Conservation (phyloP, 345 rosid species). For the Microcos paniculata region DNA sequence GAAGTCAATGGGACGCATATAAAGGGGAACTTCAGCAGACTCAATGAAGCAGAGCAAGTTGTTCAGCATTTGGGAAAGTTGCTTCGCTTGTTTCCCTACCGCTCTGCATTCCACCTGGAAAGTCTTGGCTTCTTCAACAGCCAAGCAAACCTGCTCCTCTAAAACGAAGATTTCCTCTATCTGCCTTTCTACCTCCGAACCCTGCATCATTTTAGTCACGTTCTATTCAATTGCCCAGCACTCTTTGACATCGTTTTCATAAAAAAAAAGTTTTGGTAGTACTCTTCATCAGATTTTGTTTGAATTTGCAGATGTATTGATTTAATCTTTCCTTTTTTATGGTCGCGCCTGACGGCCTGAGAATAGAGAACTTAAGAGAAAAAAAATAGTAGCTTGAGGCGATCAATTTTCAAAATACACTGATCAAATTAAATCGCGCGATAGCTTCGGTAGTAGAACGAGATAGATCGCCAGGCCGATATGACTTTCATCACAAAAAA, state of each 20-base stretch:
- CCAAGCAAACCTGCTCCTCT: slow-evolving; percentile 47
- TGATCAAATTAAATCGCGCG: too few relatives aligned
- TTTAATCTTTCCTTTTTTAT: neutral
- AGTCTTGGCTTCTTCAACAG: slow-evolving; percentile 50
- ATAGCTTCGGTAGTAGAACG: too few relatives aligned
- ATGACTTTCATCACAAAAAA: too few relatives aligned
- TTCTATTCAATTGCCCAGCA: neutral
- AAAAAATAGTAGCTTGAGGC: too few relatives aligned
- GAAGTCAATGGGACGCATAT: slow-evolving; percentile 69
- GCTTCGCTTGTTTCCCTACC: slow-evolving; percentile 42
- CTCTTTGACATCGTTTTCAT: neutral
- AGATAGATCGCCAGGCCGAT: too few relatives aligned
- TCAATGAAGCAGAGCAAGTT: slow-evolving; percentile 31
- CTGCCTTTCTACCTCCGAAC: slow-evolving; percentile 22
- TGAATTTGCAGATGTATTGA: neutral
- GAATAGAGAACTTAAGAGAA: too few relatives aligned
- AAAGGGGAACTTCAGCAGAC: slow-evolving; percentile 36
- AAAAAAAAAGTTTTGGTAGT: too few relatives aligned
- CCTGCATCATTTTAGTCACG: neutral
- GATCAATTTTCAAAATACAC: too few relatives aligned
- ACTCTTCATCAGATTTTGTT: neutral
- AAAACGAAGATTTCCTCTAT: slow-evolving; percentile 45
- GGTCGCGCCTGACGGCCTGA: too few relatives aligned
- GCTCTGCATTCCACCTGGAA: slow-evolving; percentile 49
- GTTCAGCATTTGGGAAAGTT: slow-evolving; percentile 56